Evolutionary conservation across 768 basidiomycete genomes (phyloP).

Genomic region (Sporobolomyces pararoseus): DNA sequence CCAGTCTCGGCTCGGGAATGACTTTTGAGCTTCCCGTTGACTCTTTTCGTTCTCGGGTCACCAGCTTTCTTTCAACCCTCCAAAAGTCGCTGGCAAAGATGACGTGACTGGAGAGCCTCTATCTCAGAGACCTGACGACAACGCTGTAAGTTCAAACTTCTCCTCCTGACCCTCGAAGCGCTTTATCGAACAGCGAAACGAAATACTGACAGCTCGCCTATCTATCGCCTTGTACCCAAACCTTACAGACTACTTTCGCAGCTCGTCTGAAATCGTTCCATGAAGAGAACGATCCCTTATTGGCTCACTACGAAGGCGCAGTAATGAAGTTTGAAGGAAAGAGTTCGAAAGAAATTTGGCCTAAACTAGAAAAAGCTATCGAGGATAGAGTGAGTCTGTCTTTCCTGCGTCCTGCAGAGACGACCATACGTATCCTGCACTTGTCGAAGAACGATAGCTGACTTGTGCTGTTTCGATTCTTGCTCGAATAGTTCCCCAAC

Average conservation of each 20-base stretch:
- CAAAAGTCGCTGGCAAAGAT: conserved; percentile 72
- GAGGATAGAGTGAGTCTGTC: conserved; percentile 3
- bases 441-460: not conserved
- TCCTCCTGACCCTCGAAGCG: not conserved
- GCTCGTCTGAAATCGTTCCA: conserved; percentile 75
- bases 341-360: conserved; percentile 89
- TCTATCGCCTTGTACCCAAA: not conserved
- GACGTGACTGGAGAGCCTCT: conserved; percentile 82
- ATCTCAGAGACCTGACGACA: conserved; percentile 83
- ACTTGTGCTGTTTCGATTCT: not conserved
- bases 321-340: conserved; percentile 64
- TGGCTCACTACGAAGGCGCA: conserved; percentile 61
- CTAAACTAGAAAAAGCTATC: conserved; percentile 65
- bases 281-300: conserved; percentile 71
- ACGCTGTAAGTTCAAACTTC: conserved; percentile 60
- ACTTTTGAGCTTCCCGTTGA: too few species aligned
- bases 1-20: too few species aligned
- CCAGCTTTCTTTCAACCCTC: conserved; percentile 67
- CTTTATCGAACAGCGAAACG: too few species aligned
- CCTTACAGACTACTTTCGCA: conserved; percentile 63
- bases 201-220: not conserved
- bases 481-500: not conserved
- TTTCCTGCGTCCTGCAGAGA: too few species aligned
- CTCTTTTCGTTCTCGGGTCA: not conserved
- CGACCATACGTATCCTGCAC: too few species aligned